Evolutionary conservation across 1,139 yeast species (phyloP).

Genomic region (Yamadazyma songkhlaensis): DNA sequence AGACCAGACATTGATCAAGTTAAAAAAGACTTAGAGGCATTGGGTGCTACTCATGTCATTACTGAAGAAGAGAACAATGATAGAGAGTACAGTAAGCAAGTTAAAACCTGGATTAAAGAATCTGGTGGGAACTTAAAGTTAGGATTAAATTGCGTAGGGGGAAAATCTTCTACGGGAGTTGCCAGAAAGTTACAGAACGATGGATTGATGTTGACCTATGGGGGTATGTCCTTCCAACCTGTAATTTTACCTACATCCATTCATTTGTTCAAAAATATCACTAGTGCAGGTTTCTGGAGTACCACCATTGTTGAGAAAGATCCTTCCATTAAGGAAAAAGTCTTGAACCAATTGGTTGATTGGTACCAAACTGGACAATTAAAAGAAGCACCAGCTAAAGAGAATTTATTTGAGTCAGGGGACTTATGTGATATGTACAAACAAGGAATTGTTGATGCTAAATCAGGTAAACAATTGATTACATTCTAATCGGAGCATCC

Average conservation of each 20-base stretch:
- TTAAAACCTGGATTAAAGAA: constrained; percentile 63
- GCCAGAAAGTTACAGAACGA: constrained; percentile 72
- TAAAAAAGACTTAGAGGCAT: constrained; percentile 47
- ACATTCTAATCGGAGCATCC: constrained; percentile 13
- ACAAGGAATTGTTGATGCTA: constrained; percentile 50
- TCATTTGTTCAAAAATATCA: constrained; percentile 84
- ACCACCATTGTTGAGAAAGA: constrained; percentile 70
- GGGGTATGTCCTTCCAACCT: constrained; percentile 97
- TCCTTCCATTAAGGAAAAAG: constrained; percentile 57
- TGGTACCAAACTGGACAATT: constrained; percentile 65
- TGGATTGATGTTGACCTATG: constrained; percentile 84
- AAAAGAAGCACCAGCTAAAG: constrained; percentile 57
- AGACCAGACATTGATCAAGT: constrained; percentile 71
- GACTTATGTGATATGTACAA: constrained; percentile 50
- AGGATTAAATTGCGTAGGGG: constrained; percentile 93
- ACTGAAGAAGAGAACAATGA: constrained; percentile 82
- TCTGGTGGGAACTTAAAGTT: constrained; percentile 58
- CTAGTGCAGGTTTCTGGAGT: constrained; percentile 92
- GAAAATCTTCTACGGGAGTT: constrained; percentile 73
- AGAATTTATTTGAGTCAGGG: constrained; percentile 44
- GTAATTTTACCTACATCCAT: constrained; percentile 84
- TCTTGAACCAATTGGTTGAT: constrained; percentile 59
- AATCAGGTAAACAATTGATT: constrained; percentile 43
- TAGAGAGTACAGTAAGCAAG: constrained; percentile 56
- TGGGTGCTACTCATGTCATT: constrained; percentile 88